Evolutionary conservation across 1,284 basidiomycete genomes (phyloP).

Genomic region (Stereum hirsutum): DNA sequence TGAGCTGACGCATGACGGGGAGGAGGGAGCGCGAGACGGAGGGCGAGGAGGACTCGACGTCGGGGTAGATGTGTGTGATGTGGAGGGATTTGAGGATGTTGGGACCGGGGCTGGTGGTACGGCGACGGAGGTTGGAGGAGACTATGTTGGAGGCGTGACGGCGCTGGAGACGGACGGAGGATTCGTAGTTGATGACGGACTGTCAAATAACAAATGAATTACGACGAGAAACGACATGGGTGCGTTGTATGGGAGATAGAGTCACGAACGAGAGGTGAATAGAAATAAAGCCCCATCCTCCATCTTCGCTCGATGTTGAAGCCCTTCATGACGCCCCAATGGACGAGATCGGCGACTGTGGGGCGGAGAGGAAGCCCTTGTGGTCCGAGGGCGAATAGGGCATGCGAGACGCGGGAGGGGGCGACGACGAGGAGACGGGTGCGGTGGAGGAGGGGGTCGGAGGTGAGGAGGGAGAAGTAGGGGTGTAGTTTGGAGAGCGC

Average conservation of each 20-base stretch:
- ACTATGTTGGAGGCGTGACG: conserved; percentile 38
- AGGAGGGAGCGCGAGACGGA: conserved; percentile 43
- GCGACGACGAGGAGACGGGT: conserved; percentile 48
- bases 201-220: too few relatives aligned
- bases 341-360: conserved; percentile 53
- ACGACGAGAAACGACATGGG: neutral
- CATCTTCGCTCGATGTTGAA: conserved; percentile 53
- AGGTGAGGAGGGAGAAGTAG: conserved; percentile 35
- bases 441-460: conserved; percentile 53
- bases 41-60: conserved; percentile 38
- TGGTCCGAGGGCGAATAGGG: conserved; percentile 46
- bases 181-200: conserved; percentile 55
- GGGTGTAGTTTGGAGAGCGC: conserved; percentile 37
- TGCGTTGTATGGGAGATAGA: conserved; percentile 3
- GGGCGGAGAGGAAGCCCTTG: conserved; percentile 49
- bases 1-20: conserved; percentile 43
- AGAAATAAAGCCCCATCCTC: conserved; percentile 55
- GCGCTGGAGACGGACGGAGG: conserved; percentile 36
- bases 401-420: conserved; percentile 58
- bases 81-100: conserved; percentile 27
- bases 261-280: conserved; percentile 44
- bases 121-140: conserved; percentile 34
- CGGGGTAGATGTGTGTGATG: conserved; percentile 39
- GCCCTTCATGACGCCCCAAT: conserved; percentile 58
- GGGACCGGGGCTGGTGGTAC: conserved; percentile 17